phyloP scores from a whole-genome alignment of 1,139 yeast species.

The Blastobotrys elegans region DNA sequence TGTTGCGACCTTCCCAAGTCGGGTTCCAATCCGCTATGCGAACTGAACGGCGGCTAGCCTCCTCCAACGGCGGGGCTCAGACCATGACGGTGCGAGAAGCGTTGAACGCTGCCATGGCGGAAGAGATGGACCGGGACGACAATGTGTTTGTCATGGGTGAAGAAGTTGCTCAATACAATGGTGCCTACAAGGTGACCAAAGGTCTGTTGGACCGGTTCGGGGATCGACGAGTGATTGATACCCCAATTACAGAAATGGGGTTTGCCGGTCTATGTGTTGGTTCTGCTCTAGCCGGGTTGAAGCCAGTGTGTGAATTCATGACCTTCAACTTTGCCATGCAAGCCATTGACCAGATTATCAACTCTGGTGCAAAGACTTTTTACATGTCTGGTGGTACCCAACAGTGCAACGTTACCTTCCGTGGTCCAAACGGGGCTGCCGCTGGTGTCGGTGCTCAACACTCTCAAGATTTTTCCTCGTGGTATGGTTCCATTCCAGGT shows the following conservation, averaged over 20 bases:
- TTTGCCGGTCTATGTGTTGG: constrained; percentile 97
- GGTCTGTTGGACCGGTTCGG: constrained; percentile 96
- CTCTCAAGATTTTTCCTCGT: constrained; percentile 94
- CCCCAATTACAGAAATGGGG: constrained; percentile 99
- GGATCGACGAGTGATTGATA: constrained; percentile 91
- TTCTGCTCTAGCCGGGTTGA: constrained; percentile 93
- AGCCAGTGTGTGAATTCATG: constrained; percentile 98
- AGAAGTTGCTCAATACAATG: constrained; percentile 98
- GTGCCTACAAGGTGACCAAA: constrained; percentile 96
- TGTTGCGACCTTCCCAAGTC: constrained; percentile 19
- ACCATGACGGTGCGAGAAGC: constrained; percentile 93
- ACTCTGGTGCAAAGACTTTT: constrained; percentile 97
- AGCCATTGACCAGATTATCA: constrained; percentile 95
- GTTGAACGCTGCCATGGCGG: constrained; percentile 88
- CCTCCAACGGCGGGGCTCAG: constrained; percentile 31
- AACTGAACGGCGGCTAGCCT: constrained; percentile 26
- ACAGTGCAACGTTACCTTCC: constrained; percentile 93
- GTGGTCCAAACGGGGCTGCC: constrained; percentile 99
- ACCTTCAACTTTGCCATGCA: constrained; percentile 99
- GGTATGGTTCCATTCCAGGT: constrained; percentile 99
- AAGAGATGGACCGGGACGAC: constrained; percentile 95
- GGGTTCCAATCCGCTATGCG: constrained; percentile 30
- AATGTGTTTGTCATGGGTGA: constrained; percentile 95
- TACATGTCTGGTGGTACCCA: constrained; percentile 99
- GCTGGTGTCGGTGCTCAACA: constrained; percentile 99